A percentile compares a stretch with the other conserved stretches of the same genome.
Conservation (phyloP, 106 monocot genomes). For the Agapanthus africanus region DNA sequence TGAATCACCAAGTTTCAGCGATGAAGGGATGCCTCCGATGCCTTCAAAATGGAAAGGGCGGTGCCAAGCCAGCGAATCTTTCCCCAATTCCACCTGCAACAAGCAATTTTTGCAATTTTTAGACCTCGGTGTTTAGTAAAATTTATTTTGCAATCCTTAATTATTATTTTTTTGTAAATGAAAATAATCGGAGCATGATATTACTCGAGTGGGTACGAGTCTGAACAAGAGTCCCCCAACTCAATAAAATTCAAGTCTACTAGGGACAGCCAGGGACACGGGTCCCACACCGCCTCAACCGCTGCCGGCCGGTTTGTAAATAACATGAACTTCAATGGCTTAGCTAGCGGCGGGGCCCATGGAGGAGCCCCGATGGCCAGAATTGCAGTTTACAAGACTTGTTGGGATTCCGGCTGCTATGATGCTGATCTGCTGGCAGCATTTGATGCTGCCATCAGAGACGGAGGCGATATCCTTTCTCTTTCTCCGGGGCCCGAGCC, state of each 20-base stretch:
- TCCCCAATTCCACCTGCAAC: slow-evolving; percentile 58
- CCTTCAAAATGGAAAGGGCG: slow-evolving; percentile 77
- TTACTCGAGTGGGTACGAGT: slow-evolving; percentile 48
- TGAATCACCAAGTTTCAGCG: slow-evolving; percentile 78
- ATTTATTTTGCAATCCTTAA: too few relatives aligned
- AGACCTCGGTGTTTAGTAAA: too few relatives aligned
- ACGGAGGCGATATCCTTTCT: slow-evolving; percentile 73
- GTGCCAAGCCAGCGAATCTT: slow-evolving; percentile 64
- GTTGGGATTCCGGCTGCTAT: slow-evolving; percentile 82
- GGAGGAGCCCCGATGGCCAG: slow-evolving; percentile 79
- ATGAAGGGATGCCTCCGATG: slow-evolving; percentile 68
- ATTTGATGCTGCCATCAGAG: slow-evolving; percentile 73
- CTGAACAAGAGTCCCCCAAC: slow-evolving; percentile 24
- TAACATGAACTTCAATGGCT: slow-evolving; percentile 59
- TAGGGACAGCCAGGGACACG: slow-evolving; percentile 74
- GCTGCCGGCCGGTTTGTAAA: slow-evolving; percentile 60
- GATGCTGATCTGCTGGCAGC: slow-evolving; percentile 81
- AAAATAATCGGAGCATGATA: slow-evolving; percentile 71
- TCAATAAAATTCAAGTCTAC: slow-evolving; percentile 42
- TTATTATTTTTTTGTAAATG: too few relatives aligned
- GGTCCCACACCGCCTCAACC: slow-evolving; percentile 83
- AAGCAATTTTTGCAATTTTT: slow-evolving; percentile 35
- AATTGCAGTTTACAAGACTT: slow-evolving; percentile 79
- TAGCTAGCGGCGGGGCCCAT: slow-evolving; percentile 46
- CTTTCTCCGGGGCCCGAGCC: slow-evolving; percentile 59